phyloP scores from a whole-genome alignment of 2,329 filamentous ascomycete genomes.

The Fusarium buxicola region DNA sequence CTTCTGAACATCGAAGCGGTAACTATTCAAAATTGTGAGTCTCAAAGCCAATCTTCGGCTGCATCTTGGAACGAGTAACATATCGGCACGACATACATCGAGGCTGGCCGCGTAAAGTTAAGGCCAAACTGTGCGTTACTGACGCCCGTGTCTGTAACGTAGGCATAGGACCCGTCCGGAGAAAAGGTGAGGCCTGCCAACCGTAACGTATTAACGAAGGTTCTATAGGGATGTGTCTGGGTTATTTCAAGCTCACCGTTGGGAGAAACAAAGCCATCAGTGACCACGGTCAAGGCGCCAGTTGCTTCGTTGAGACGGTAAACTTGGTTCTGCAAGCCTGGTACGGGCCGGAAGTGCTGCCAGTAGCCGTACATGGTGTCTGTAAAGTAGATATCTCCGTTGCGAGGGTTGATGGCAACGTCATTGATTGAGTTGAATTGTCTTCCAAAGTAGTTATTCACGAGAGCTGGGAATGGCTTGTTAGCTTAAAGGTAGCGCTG shows the following conservation, averaged over 20 bases:
- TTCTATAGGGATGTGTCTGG: rapidly evolving
- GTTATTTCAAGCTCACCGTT: conserved; percentile 58
- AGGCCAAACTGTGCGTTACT: conserved; percentile 55
- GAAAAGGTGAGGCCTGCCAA: conserved; percentile 64
- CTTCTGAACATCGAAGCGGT: conserved; percentile 57
- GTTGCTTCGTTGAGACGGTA: conserved; percentile 66
- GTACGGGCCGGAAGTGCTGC: conserved; percentile 66
- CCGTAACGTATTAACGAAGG: not conserved
- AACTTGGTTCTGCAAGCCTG: conserved; percentile 67
- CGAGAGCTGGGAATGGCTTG: conserved; percentile 51
- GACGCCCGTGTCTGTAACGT: conserved; percentile 68
- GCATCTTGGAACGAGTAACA: no score
- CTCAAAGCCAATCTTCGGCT: rapidly evolving
- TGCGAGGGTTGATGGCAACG: conserved; percentile 63
- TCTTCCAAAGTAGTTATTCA: conserved; percentile 70
- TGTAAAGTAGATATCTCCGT: conserved; percentile 73
- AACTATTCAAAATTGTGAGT: conserved; percentile 47
- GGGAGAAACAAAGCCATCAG: conserved; percentile 66
- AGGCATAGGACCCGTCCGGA: conserved; percentile 62
- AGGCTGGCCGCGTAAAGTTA: conserved; percentile 56
- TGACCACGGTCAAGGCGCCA: conserved; percentile 64
- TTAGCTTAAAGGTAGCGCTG: not conserved
- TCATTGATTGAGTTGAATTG: conserved; percentile 72
- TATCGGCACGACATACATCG: conserved; percentile 55
- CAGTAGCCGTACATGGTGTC: conserved; percentile 70